Evolutionary conservation across 1,284 basidiomycete species (phyloP).

Genomic region (Naganishia sp.): DNA sequence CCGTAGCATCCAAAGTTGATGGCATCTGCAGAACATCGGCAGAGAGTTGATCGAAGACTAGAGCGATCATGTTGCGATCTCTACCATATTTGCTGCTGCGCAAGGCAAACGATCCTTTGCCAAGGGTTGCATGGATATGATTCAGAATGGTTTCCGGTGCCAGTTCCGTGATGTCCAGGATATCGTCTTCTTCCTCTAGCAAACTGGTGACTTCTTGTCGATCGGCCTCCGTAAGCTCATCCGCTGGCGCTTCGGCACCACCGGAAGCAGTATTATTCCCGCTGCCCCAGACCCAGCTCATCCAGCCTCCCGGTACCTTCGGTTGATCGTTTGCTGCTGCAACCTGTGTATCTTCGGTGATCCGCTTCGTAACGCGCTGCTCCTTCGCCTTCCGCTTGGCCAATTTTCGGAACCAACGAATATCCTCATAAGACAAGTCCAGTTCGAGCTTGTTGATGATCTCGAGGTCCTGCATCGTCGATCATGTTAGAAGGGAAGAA

Average conservation of each 20-base stretch:
- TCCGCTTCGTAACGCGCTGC: slow-evolving; percentile 70
- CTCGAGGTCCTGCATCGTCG: slow-evolving; percentile 60
- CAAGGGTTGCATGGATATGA: slow-evolving; percentile 73
- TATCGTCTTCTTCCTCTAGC: slow-evolving; percentile 87
- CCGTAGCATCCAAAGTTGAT: slow-evolving; percentile 78
- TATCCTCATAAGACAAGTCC: slow-evolving; percentile 89
- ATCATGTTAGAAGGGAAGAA: slow-evolving; percentile 7
- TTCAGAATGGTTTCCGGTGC: slow-evolving; percentile 56
- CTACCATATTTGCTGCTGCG: slow-evolving; percentile 66
- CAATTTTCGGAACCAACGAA: slow-evolving; percentile 96
- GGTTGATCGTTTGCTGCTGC: slow-evolving; percentile 42
- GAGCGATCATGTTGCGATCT: slow-evolving; percentile 73
- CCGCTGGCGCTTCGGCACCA: slow-evolving; percentile 41
- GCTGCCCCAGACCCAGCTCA: slow-evolving; percentile 78
- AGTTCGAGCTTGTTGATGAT: slow-evolving; percentile 71
- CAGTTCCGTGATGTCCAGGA: slow-evolving; percentile 56
- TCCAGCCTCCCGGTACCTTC: slow-evolving; percentile 61
- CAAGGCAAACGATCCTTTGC: slow-evolving; percentile 83
- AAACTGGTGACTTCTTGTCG: slow-evolving; percentile 89
- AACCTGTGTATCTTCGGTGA: slow-evolving; percentile 67
- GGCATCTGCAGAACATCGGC: slow-evolving; percentile 83
- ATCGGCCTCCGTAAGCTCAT: slow-evolving; percentile 81
- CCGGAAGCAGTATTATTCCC: slow-evolving; percentile 53
- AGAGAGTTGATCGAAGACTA: slow-evolving; percentile 85
- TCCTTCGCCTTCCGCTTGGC: slow-evolving; percentile 86